A percentile compares a stretch with the other conserved stretches of the same genome.
These are phyloP conservation scores for Leptomonas pyrrhocoris DNA, from an alignment of 208 protist genomes.

Conservation along the genomic window DNA sequence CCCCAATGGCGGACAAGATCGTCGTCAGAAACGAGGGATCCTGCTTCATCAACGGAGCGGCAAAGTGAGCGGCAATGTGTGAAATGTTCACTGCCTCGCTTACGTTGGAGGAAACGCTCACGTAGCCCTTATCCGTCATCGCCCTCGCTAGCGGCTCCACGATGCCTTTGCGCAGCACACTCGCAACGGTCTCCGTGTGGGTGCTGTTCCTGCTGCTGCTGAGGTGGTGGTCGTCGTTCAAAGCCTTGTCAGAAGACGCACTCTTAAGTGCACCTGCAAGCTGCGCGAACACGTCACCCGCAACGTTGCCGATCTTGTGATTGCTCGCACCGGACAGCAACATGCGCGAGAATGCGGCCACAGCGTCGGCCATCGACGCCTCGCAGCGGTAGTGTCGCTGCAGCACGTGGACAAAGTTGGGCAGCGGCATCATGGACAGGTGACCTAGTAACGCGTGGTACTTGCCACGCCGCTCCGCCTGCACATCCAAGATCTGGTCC, in stretches of 20 bases:
- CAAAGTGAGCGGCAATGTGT: conserved; percentile 77
- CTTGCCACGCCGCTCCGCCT: conserved; percentile 79
- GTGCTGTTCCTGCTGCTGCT: background rate
- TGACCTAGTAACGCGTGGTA: conserved; percentile 86
- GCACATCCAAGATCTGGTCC: conserved; percentile 52
- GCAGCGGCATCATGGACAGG: conserved; percentile 50
- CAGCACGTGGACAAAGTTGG: conserved; percentile 52
- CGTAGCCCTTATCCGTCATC: conserved; percentile 56
- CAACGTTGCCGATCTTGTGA: conserved; percentile 83
- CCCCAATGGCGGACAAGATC: conserved; percentile 34
- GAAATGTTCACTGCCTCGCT: conserved; percentile 58
- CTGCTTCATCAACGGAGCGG: conserved; percentile 75
- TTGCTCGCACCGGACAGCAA: conserved; percentile 72
- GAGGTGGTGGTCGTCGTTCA: too few relatives aligned
- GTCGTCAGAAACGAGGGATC: conserved; percentile 20
- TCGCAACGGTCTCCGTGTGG: background rate
- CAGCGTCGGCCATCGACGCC: background rate
- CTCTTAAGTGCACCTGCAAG: conserved; percentile 24
- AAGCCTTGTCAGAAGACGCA: background rate
- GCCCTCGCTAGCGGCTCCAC: conserved; percentile 56
- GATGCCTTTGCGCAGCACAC: conserved; percentile 46
- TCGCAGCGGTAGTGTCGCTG: conserved; percentile 29
- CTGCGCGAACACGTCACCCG: conserved; percentile 79
- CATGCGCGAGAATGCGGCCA: conserved; percentile 47
- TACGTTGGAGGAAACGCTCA: conserved; percentile 48